phyloP scores from a whole-genome alignment of 2,329 filamentous ascomycete genomes.

The Ascochyta clinopodiicola region DNA sequence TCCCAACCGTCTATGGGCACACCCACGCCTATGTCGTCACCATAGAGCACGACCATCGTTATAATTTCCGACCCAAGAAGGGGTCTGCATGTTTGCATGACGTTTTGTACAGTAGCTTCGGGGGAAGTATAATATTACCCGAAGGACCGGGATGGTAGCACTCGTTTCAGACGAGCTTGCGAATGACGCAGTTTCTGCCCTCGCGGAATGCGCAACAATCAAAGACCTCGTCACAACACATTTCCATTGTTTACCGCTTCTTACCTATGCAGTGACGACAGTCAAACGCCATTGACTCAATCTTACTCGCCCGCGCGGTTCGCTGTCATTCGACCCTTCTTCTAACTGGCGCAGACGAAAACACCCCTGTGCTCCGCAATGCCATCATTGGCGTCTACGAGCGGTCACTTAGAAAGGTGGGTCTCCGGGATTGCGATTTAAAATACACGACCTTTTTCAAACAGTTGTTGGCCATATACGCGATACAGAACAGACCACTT shows the following conservation, averaged over 20 bases:
- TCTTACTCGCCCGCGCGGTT: neutral
- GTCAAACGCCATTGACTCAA: slow-evolving; percentile 6
- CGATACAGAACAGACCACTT: too few relatives aligned
- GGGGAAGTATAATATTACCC: slow-evolving; percentile 5
- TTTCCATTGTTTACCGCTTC: neutral
- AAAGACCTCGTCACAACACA: slow-evolving; percentile 21
- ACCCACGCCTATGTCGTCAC: slow-evolving; percentile 21
- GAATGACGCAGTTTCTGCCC: slow-evolving; percentile 31
- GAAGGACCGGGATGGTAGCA: neutral
- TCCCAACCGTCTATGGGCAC: slow-evolving; percentile 22
- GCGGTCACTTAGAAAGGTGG: neutral
- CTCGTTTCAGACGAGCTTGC: slow-evolving; percentile 28
- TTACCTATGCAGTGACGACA: slow-evolving; percentile 11
- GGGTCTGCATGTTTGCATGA: slow-evolving; percentile 27
- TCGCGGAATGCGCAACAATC: slow-evolving; percentile 16
- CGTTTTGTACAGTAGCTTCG: slow-evolving; percentile 44
- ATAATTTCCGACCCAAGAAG: slow-evolving; percentile 17
- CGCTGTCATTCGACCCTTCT: neutral
- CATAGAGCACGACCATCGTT: slow-evolving; percentile 43
- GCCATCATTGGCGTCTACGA: slow-evolving; percentile 26
- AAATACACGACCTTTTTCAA: too few relatives aligned
- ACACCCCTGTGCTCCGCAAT: slow-evolving; percentile 21
- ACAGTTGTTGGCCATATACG: too few relatives aligned
- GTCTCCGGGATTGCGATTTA: too few relatives aligned
- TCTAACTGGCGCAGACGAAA: neutral